Evolutionary conservation across 139 green algal species (phyloP).

Genomic region (Astrephomene gubernaculifera): DNA sequence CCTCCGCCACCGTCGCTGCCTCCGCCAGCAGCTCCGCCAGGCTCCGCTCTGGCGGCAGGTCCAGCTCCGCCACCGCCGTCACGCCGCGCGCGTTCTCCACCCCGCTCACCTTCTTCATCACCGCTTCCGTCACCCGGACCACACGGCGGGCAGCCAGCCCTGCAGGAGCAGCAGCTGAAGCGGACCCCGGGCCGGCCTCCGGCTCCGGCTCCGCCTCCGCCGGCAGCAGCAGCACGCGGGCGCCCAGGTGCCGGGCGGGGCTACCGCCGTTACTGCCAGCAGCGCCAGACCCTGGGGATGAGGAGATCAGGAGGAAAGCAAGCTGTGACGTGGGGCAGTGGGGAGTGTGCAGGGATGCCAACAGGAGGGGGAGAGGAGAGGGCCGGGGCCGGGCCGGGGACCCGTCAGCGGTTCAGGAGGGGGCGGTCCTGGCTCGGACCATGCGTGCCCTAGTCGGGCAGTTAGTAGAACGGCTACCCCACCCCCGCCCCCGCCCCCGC

Average conservation of each 20-base stretch:
- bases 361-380: background rate
- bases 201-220: background rate
- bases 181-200: too few species aligned
- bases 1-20: background rate
- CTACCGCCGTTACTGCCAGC: too few species aligned
- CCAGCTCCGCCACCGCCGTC: constrained; percentile 54
- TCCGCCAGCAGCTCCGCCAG: background rate
- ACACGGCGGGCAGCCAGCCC: constrained; percentile 19
- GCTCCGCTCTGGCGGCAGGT: constrained; percentile 35
- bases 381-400: too few species aligned
- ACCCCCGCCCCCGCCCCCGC: background rate
- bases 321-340: background rate
- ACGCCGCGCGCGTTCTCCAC: constrained; percentile 61
- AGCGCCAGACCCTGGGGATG: too few species aligned
- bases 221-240: constrained; percentile 22
- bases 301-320: background rate
- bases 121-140: constrained; percentile 56
- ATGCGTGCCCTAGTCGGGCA: background rate
- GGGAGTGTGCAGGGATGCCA: background rate
- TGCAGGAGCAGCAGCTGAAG: too few species aligned
- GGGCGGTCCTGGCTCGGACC: background rate
- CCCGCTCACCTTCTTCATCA: constrained; percentile 76
- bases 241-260: background rate
- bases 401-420: background rate
- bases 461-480: background rate